Percentiles rank a stretch among this genome's conserved stretches.
phyloP scores from a whole-genome alignment of 192 early-diverging fungal genomes.

The Gryganskiella cystojenkinii region DNA sequence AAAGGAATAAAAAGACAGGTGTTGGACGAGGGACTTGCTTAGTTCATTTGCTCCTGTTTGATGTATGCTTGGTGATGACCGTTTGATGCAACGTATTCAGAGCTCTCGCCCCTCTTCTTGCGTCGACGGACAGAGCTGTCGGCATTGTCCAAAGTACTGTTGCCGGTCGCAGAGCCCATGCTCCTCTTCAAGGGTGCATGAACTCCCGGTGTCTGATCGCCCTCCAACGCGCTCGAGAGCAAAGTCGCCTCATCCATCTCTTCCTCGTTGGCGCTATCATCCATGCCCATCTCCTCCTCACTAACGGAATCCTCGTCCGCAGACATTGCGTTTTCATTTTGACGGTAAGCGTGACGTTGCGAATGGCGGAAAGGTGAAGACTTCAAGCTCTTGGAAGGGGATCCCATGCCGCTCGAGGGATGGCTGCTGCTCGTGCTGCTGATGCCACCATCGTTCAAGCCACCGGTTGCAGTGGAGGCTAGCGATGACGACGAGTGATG shows the following conservation, averaged over 20 bases:
- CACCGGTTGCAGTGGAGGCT: not conserved
- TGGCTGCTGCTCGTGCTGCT: conserved; percentile 10
- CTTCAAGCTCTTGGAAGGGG: conserved; percentile 37
- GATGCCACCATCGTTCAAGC: too few species aligned
- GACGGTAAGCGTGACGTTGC: conserved; percentile 40
- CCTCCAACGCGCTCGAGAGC: conserved; percentile 1
- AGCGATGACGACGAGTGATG: conserved; percentile 6
- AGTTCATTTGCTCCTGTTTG: too few species aligned
- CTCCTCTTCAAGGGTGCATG: conserved; percentile 52
- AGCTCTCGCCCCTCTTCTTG: conserved; percentile 50
- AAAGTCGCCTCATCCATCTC: conserved; percentile 29
- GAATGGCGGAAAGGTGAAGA: conserved; percentile 34
- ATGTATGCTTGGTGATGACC: too few species aligned
- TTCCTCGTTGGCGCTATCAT: conserved; percentile 34
- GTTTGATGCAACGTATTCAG: conserved; percentile 24
- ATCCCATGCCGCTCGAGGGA: conserved; percentile 23
- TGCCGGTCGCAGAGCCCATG: conserved; percentile 25
- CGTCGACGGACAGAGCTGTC: conserved; percentile 38
- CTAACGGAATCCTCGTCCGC: conserved; percentile 45
- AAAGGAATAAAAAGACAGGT: too few species aligned
- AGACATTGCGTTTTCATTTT: conserved; percentile 34
- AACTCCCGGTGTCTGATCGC: not conserved
- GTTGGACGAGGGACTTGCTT: too few species aligned
- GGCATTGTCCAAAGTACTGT: not conserved
- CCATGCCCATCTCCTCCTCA: conserved; percentile 33